A percentile compares a stretch with the other conserved stretches of the same genome.
Conservation (phyloP, 495 filamentous ascomycete species). For the Xylaria palmicola region DNA sequence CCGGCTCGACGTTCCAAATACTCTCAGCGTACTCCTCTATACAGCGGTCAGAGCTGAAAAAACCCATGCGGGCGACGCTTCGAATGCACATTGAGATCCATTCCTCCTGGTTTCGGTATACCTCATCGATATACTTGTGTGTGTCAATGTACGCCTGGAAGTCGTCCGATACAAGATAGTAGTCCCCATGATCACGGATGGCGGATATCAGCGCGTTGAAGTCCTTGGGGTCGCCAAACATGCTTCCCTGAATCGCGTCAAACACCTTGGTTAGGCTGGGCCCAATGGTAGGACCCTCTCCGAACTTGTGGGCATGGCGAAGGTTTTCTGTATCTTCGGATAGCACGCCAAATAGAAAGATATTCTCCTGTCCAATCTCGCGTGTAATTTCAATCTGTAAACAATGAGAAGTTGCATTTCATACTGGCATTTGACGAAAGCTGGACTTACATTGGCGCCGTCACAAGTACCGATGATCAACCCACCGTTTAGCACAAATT, state of each 20-base stretch:
- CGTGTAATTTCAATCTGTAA: constrained; percentile 92
- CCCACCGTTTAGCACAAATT: constrained; percentile 96
- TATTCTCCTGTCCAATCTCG: constrained; percentile 92
- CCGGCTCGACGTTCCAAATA: constrained; percentile 94
- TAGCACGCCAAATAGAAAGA: constrained; percentile 96
- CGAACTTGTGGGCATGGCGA: constrained; percentile 86
- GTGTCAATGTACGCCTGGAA: constrained; percentile 92
- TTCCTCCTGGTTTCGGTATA: constrained; percentile 84
- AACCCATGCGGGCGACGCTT: constrained; percentile 89
- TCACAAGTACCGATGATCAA: constrained; percentile 97
- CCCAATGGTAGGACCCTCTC: constrained; percentile 69
- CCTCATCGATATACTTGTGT: constrained; percentile 83
- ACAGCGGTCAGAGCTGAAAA: constrained; percentile 94
- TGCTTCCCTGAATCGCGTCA: constrained; percentile 69
- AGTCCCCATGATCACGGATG: constrained; percentile 90
- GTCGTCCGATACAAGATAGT: constrained; percentile 95
- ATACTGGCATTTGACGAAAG: neutral
- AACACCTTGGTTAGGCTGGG: constrained; percentile 76
- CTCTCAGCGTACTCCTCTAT: constrained; percentile 96
- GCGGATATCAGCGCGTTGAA: constrained; percentile 80
- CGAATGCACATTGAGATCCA: constrained; percentile 89
- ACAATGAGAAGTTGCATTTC: constrained; percentile 2
- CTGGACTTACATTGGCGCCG: constrained; percentile 80
- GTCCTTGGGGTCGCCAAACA: constrained; percentile 70
- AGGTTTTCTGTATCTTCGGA: constrained; percentile 97